Conservation (phyloP, 352 stramenopile genomes). For the Pythium brassicae region DNA sequence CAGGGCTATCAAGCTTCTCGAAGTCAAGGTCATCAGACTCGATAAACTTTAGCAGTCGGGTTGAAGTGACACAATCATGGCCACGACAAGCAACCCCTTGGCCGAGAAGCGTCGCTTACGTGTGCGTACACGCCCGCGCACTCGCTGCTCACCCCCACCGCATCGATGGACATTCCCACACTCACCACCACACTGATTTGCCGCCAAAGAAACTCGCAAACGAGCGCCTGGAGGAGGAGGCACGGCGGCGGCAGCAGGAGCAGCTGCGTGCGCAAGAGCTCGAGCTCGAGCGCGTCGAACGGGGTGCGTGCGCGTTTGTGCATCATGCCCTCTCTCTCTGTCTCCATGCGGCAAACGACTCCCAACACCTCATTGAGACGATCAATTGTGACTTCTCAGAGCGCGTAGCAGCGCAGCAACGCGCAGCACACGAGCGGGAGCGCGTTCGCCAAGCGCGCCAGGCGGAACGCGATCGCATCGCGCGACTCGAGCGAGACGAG, state of each 20-base stretch:
- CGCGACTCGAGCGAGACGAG: slow-evolving; percentile 37
- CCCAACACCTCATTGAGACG: neutral
- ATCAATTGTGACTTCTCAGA: slow-evolving; percentile 18
- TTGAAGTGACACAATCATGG: slow-evolving; percentile 1
- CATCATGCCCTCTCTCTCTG: neutral
- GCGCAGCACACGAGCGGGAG: slow-evolving; percentile 26
- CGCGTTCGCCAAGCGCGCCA: slow-evolving; percentile 16
- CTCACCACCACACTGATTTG: no score
- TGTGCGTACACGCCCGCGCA: slow-evolving; percentile 13
- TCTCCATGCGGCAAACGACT: neutral
- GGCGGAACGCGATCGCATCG: slow-evolving; percentile 36
- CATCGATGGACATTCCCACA: neutral
- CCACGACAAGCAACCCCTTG: slow-evolving; percentile 19
- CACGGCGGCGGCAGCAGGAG: slow-evolving; percentile 41
- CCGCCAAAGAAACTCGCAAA: slow-evolving; percentile 64
- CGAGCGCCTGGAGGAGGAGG: slow-evolving; percentile 54
- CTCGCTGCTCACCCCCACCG: neutral
- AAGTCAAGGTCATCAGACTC: no score
- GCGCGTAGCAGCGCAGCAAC: slow-evolving; percentile 28
- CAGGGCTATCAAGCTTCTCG: no score
- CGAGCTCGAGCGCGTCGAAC: slow-evolving; percentile 37
- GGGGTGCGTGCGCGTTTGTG: slow-evolving; percentile 21
- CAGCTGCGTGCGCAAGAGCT: slow-evolving; percentile 31
- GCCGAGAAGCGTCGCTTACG: slow-evolving; percentile 36
- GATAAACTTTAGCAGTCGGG: no score